Percentiles rank a stretch among this genome's conserved stretches.
phyloP scores from a whole-genome alignment of 257 asterid species.

The Nicotiana benthamiana region DNA sequence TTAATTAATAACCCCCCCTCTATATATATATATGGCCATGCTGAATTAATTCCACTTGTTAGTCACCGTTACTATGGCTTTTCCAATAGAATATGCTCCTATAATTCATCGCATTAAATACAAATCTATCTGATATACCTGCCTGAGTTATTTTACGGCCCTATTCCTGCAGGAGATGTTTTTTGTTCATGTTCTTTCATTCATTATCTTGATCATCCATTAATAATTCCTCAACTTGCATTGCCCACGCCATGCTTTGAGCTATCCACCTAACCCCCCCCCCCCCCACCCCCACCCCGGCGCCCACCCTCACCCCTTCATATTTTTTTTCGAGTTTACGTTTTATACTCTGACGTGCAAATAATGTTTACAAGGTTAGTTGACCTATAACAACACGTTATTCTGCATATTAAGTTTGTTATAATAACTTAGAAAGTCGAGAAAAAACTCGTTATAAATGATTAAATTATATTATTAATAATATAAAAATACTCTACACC shows the following conservation, averaged over 20 bases:
- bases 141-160: background rate
- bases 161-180: background rate
- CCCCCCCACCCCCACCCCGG: too few relatives aligned
- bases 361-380: too few relatives aligned
- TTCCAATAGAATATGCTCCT: background rate
- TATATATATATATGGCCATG: too few relatives aligned
- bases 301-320: background rate
- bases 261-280: too few relatives aligned
- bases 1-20: background rate
- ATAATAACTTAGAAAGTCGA: too few relatives aligned
- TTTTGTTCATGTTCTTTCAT: background rate
- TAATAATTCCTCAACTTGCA: conserved; percentile 1
- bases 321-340: background rate
- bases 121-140: background rate
- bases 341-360: too few relatives aligned
- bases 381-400: too few relatives aligned
- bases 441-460: background rate
- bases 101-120: background rate
- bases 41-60: background rate
- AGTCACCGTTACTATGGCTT: background rate
- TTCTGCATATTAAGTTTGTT: too few relatives aligned
- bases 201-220: background rate
- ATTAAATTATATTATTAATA: too few relatives aligned
- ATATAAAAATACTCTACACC: too few relatives aligned
- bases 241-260: background rate